Evolutionary conservation across 106 monocot genomes (phyloP), one percentile per base, ranked within the genome.

Genomic region (Posidonia australis): DNA sequence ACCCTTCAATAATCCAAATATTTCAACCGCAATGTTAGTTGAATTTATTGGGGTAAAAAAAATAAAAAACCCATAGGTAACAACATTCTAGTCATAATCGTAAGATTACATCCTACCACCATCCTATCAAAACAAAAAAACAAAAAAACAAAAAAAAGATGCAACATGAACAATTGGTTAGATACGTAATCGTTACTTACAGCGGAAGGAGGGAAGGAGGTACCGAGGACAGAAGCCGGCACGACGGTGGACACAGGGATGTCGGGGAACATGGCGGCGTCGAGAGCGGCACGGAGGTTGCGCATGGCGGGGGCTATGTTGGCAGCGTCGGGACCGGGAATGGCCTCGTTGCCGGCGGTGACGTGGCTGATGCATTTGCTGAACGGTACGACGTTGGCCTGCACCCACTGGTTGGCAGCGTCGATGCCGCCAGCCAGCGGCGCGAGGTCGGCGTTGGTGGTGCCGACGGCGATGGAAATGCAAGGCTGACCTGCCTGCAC

Each of bases 271-370:
- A 17, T 36, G 29, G 51, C 69, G 16, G 63, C 59, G 36, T 64
- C 46, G 29, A 79, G 58, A 13, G 73, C 74, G n/a, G 45, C 20
- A 5, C 74, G 56, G 17, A 74, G 58, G 64, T 79, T 74, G 18
- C 57, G 58, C 65, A 79, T 74, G 4, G 79, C 79, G 2, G 74
- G 74, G 31, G 58, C 65, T 14, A 79, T 58, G 44, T 66, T 19
- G 11, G 1, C 59, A 10, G 74, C 65, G 2, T 46, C 9, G 9
- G 68, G 58, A 14, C 76, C 78, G 9, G 75, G 72, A 27, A 78
- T 55, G 51, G 66, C 78, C 62, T 81, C 81, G 56, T 85, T 85
- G 14, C 81, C 81, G 20, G 65, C 78, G 26, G 46, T 66, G 17
- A 83, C 68, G 72, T 63, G 77, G 21, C 41, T 30, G 57, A 84